Percentiles rank a stretch among this genome's conserved stretches.
Evolutionary conservation across 805 yeast species (phyloP).

Genomic region (Yarrowia hollandica): DNA sequence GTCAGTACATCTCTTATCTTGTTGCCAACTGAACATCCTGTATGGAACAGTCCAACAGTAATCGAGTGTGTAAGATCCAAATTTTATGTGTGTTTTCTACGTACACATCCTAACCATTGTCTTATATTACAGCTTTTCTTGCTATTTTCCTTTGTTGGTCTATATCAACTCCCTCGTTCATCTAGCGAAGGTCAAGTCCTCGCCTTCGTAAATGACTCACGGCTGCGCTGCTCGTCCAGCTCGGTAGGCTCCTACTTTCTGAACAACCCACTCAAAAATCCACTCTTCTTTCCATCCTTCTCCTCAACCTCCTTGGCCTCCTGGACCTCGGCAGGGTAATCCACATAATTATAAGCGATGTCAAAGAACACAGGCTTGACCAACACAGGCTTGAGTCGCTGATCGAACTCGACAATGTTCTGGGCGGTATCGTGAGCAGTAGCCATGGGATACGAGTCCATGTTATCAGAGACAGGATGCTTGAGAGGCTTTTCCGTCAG

Average conservation of each 20-base stretch:
- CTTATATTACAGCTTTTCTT: too few species aligned
- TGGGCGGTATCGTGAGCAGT: constrained; percentile 36
- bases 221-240: background rate
- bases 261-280: background rate
- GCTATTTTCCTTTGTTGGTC: background rate
- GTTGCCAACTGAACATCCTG: too few species aligned
- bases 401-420: constrained; percentile 40
- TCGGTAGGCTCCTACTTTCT: background rate
- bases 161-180: too few species aligned
- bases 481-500: background rate
- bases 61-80: too few species aligned
- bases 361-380: constrained; percentile 92
- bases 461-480: constrained; percentile 48
- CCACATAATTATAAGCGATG: constrained; percentile 79
- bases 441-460: constrained; percentile 45
- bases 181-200: too few species aligned
- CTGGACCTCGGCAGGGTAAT: constrained; percentile 41
- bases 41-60: too few species aligned
- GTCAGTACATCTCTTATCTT: too few species aligned
- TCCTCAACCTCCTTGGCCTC: background rate
- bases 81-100: too few species aligned
- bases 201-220: background rate
- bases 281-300: background rate
- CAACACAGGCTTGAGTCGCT: constrained; percentile 58
- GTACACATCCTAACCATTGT: too few species aligned